Percentiles rank a stretch among this genome's conserved stretches.
These are phyloP conservation scores for Auxenochlorella pyrenoidosa DNA, from an alignment of 139 green algal species.

Conservation along the genomic window DNA sequence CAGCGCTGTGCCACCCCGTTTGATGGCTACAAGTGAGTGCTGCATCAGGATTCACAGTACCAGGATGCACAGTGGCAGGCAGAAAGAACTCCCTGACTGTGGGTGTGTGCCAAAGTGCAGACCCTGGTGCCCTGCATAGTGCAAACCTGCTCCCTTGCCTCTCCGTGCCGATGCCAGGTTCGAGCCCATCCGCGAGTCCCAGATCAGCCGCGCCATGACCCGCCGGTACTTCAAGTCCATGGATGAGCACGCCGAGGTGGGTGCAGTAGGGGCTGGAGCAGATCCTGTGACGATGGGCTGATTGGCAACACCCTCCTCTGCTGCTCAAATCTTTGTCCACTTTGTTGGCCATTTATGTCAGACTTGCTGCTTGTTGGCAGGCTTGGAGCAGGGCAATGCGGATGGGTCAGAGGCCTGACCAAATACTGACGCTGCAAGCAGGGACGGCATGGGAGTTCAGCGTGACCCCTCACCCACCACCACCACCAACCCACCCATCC, in stretches of 20 bases:
- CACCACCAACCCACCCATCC: background rate
- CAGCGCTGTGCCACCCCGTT: slow-evolving; percentile 41
- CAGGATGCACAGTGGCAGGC: background rate
- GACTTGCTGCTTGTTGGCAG: no score
- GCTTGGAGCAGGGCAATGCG: no score
- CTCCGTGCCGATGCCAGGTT: slow-evolving; percentile 54
- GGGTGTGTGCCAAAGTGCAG: background rate
- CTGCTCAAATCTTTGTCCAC: no score
- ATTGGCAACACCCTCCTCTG: no score
- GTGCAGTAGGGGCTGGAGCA: background rate
- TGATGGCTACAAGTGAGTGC: slow-evolving; percentile 40
- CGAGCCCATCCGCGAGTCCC: slow-evolving; percentile 78
- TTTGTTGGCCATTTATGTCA: no score
- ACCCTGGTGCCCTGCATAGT: no score
- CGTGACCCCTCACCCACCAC: no score
- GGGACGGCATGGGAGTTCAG: no score
- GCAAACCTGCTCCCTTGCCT: no score
- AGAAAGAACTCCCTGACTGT: background rate
- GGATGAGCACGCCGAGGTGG: slow-evolving; percentile 82
- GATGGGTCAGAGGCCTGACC: no score
- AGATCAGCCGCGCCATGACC: slow-evolving; percentile 87
- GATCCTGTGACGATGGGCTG: no score
- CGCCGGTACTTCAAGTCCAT: slow-evolving; percentile 94
- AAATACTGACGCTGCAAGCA: no score
- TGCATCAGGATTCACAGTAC: background rate